Conservation (phyloP, 371 early-diverging fungal genomes). For the Chytridium lagenaria region DNA sequence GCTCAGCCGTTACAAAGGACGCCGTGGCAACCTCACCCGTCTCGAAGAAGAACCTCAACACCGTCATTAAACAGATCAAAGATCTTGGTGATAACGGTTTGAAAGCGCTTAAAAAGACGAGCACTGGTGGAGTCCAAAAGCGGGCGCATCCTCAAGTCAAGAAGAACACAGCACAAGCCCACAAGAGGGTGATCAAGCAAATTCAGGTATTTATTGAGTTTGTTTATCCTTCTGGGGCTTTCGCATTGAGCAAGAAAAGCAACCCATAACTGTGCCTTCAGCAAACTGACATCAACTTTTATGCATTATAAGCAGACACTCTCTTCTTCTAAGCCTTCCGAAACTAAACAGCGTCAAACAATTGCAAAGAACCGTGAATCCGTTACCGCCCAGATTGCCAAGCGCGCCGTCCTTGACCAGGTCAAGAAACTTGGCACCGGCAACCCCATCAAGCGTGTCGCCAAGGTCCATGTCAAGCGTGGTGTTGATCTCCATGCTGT, state of each 20-base stretch:
- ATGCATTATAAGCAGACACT: background rate
- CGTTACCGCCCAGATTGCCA: conserved; percentile 20
- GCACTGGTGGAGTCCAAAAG: background rate
- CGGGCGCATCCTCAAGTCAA: conserved; percentile 11
- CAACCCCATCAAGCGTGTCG: conserved; percentile 21
- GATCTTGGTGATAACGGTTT: conserved; percentile 3
- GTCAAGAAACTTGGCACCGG: conserved; percentile 17
- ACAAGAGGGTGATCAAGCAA: conserved; percentile 23
- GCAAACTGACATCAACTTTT: background rate
- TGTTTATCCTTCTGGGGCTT: background rate
- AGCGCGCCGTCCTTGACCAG: conserved; percentile 3
- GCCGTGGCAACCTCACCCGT: conserved; percentile 1
- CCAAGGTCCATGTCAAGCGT: conserved; percentile 9
- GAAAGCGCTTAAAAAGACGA: background rate
- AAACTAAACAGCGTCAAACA: background rate
- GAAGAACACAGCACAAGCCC: background rate
- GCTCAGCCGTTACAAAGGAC: background rate
- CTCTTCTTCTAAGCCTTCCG: conserved; percentile 10
- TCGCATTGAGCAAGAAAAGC: background rate
- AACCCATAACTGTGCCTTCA: background rate
- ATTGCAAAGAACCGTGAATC: conserved; percentile 1
- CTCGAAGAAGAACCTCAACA: conserved; percentile 10
- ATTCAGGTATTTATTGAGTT: conserved; percentile 5
- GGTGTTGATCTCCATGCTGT: conserved; percentile 8
- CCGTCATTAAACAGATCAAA: conserved; percentile 8